Evolutionary conservation across 208 protist species (phyloP).

Genomic region (Trypanosoma grayi): DNA sequence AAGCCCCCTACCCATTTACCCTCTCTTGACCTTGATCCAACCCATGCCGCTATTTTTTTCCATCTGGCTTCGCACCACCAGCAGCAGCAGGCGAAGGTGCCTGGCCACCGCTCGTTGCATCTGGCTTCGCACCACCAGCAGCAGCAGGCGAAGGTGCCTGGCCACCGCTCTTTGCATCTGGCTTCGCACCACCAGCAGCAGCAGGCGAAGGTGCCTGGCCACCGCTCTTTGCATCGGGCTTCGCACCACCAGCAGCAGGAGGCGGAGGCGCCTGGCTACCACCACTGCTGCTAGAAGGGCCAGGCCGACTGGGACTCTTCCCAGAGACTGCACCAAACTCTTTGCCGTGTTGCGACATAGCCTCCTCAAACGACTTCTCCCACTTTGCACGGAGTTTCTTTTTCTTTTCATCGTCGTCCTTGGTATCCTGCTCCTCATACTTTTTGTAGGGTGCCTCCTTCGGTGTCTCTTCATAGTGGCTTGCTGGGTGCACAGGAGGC

Average conservation of each 20-base stretch:
- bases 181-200: neutral
- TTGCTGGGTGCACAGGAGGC: constrained; percentile 76
- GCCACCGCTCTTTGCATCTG: neutral
- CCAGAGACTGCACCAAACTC: constrained; percentile 30
- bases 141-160: neutral
- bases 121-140: neutral
- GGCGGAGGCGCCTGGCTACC: no score
- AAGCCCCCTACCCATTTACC: neutral
- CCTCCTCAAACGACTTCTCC: constrained; percentile 60
- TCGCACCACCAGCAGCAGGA: no score
- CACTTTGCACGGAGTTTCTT: constrained; percentile 29
- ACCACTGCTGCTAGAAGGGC: neutral
- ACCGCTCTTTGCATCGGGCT: neutral
- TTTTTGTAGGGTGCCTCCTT: constrained; percentile 77
- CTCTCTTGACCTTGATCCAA: neutral
- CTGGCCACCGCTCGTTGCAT: neutral
- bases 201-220: neutral
- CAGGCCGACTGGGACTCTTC: neutral
- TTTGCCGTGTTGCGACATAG: constrained; percentile 62
- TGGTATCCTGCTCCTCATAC: constrained; percentile 62
- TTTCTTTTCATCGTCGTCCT: constrained; percentile 35
- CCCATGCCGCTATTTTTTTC: neutral
- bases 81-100: neutral
- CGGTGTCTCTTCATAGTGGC: constrained; percentile 80
- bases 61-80: neutral